These are phyloP conservation scores for Wallacemonas sp. DNA, from an alignment of 208 protist genomes.

Conservation along the genomic window DNA sequence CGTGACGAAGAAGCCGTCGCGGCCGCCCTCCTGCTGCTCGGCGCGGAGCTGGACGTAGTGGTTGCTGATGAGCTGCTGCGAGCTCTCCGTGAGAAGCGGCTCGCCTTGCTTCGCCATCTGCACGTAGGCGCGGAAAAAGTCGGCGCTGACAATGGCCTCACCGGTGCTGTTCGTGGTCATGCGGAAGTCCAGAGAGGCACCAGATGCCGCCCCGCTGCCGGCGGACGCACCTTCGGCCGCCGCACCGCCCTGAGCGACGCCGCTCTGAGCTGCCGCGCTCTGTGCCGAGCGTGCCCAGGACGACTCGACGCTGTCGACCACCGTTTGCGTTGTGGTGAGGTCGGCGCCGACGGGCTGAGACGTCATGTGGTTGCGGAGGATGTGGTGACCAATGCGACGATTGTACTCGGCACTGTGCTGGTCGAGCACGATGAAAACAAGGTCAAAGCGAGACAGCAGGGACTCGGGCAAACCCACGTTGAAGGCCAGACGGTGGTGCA, in stretches of 20 bases:
- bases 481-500: constrained; percentile 84
- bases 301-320: constrained; percentile 65
- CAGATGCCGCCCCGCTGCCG: not conserved
- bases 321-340: constrained; percentile 52
- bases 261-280: not conserved
- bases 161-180: constrained; percentile 85
- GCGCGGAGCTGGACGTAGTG: constrained; percentile 92
- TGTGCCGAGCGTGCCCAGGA: constrained; percentile 24
- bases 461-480: constrained; percentile 99
- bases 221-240: not conserved
- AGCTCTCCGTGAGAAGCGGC: constrained; percentile 85
- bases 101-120: constrained; percentile 83
- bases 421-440: constrained; percentile 99
- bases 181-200: constrained; percentile 41
- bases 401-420: constrained; percentile 90
- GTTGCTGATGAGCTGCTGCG: constrained; percentile 80
- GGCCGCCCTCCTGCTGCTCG: constrained; percentile 70
- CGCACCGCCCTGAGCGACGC: not conserved
- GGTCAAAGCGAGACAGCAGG: constrained; percentile 99
- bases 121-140: constrained; percentile 98
- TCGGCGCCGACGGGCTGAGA: constrained; percentile 56
- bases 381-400: constrained; percentile 93
- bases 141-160: constrained; percentile 90
- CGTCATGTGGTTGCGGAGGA: constrained; percentile 95
- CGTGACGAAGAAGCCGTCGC: constrained; percentile 91